Percentiles rank a stretch among this genome's conserved stretches.
Evolutionary conservation across 148 eudicot genomes (phyloP).

Genomic region (Tetragonia tetragonoides): DNA sequence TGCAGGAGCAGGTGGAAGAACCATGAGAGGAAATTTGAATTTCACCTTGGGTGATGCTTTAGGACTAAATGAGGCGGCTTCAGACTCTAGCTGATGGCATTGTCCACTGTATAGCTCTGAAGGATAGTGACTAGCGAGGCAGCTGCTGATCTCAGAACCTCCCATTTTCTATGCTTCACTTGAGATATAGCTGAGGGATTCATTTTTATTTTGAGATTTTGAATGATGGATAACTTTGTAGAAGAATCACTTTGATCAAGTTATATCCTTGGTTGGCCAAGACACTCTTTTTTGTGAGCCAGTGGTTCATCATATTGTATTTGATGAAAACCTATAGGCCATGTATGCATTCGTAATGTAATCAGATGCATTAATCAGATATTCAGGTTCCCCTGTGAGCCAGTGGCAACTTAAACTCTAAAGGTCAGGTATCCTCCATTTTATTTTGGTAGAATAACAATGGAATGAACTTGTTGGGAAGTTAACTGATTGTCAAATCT

Average conservation of each 20-base stretch:
- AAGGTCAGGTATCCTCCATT: neutral
- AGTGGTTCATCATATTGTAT: neutral
- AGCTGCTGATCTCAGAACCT: conserved; percentile 16
- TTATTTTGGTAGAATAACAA: no score
- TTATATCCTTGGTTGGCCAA: neutral
- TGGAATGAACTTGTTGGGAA: no score
- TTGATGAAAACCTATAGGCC: neutral
- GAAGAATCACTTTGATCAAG: neutral
- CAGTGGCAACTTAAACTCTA: neutral
- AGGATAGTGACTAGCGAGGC: conserved; percentile 9
- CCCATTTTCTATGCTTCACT: conserved; percentile 12
- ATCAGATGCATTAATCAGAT: conserved; percentile 4
- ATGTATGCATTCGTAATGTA: neutral
- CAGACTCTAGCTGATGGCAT: conserved; percentile 24
- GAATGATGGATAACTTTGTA: conserved; percentile 11
- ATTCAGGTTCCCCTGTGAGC: neutral
- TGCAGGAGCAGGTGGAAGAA: conserved; percentile 55
- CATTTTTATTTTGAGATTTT: conserved; percentile 11
- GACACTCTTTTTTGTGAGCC: neutral
- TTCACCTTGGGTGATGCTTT: conserved; percentile 68
- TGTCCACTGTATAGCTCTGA: conserved; percentile 18
- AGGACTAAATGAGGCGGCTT: conserved; percentile 30
- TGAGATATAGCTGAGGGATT: neutral
- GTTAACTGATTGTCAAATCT: no score
- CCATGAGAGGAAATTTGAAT: conserved; percentile 65